Evolutionary conservation across 2,329 filamentous ascomycete species (phyloP), one percentile per base, ranked within the genome.

Genomic region (Geosmithia flava): DNA sequence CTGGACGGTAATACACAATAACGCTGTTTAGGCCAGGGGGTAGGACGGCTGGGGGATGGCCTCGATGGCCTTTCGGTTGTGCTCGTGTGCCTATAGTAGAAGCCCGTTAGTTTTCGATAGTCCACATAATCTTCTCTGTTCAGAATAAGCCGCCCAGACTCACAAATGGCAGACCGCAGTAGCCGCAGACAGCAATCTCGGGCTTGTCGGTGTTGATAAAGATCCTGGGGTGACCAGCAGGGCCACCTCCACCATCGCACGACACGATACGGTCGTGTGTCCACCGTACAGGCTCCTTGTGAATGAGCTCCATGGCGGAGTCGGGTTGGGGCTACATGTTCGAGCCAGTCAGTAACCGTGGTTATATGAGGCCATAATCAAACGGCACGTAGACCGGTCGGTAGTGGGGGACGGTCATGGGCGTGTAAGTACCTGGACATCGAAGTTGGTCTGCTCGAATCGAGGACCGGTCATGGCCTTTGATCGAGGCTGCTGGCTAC

Each of bases 171-270:
- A 93, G 65, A 47, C 93, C 93, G 64, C 93, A 98, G 73, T 98
- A 98, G 61, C 78, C 83, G 75, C 93, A 98, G 63, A 74, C 74
- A 67, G 80, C 80, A 59, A 98, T 95, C 73, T 97, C 83, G 42
- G 93, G 87, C 76, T 96, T 97, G 70, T 98, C 93, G 55, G 86
- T 83, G 70, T 98, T 98, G 78, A 98, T 98, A 66, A 89, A 98
- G 69, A 98, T 85, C 61, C 80, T 80, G 46, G 93, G 93, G 67
- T 98, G 93, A 42, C 93, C 93, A 48, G 87, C 72, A 30, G 90
- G 84, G 44, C 91, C 93, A 56, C 90, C 90, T 50, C 91, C 93
- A 50, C 93, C 93, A 60, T 97, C 90, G 64, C 93, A 98, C 43
- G 82, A 81, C 47, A 94, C 91, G 45, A 86, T 68, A 52, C 82